Evolutionary conservation across 2,329 filamentous ascomycete species (phyloP).

Genomic region (Aspergillus tanneri): DNA sequence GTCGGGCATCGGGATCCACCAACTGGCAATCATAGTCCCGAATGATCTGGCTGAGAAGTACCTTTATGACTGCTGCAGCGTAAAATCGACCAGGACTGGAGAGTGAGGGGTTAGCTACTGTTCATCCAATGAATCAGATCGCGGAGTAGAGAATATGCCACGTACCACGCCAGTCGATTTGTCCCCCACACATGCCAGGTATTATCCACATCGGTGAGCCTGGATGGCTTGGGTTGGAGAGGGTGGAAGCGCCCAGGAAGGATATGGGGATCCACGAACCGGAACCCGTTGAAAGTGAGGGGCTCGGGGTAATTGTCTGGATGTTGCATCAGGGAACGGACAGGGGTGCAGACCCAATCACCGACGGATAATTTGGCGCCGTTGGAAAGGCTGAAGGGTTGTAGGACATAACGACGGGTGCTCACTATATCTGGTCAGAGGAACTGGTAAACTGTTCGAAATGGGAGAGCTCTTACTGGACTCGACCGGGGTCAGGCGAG

Average conservation of each 20-base stretch:
- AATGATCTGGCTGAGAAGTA: background rate
- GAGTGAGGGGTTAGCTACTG: background rate
- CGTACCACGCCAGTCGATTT: background rate
- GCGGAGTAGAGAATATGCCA: background rate
- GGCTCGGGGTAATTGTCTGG: background rate
- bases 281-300: background rate
- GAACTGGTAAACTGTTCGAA: no score
- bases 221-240: background rate
- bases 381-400: background rate
- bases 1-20: background rate
- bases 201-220: background rate
- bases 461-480: background rate
- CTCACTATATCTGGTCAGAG: no score
- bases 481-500: background rate
- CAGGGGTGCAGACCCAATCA: background rate
- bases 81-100: background rate
- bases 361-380: background rate
- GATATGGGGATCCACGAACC: background rate
- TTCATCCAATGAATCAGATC: background rate
- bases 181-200: background rate
- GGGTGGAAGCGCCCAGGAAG: background rate
- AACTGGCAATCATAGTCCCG: background rate
- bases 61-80: background rate
- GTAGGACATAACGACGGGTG: background rate
- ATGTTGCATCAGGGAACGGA: background rate